Evolutionary conservation across 176 grass and related monocot genomes (phyloP).

Genomic region (Tillandsia fasciculata): DNA sequence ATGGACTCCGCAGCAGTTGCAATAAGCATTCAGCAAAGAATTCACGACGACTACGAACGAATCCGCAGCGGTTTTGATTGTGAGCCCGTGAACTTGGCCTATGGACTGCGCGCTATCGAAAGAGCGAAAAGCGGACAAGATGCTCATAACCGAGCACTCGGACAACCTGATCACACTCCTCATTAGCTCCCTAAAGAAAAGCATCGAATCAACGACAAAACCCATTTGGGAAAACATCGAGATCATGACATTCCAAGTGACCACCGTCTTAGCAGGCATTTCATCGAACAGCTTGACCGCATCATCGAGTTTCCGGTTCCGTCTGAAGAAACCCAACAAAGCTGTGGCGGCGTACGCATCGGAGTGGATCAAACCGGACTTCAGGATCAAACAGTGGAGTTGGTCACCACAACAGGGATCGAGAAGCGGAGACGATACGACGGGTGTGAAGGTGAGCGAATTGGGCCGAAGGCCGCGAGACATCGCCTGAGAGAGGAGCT

Average conservation of each 20-base stretch:
- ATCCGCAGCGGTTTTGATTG: slow-evolving; percentile 36
- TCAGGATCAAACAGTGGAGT: slow-evolving; percentile 53
- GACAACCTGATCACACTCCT: slow-evolving; percentile 26
- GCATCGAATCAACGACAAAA: slow-evolving; percentile 16
- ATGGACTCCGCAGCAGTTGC: slow-evolving; percentile 1
- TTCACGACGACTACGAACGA: slow-evolving; percentile 40
- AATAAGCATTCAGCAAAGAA: slow-evolving; percentile 44
- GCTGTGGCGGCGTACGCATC: slow-evolving; percentile 51
- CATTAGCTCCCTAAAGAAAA: slow-evolving; percentile 49
- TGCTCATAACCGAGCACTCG: slow-evolving; percentile 46
- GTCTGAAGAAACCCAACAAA: slow-evolving; percentile 34
- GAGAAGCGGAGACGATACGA: slow-evolving; percentile 36
- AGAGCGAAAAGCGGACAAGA: slow-evolving; percentile 39
- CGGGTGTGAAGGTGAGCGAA: slow-evolving; percentile 52
- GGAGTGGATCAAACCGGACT: slow-evolving; percentile 36
- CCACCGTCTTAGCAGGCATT: slow-evolving; percentile 48
- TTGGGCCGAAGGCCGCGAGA: slow-evolving; percentile 37
- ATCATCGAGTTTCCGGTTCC: slow-evolving; percentile 19
- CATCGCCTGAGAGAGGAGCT: slow-evolving; percentile 48
- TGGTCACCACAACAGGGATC: slow-evolving; percentile 23
- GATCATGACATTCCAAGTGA: slow-evolving; percentile 66
- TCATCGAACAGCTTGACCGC: slow-evolving; percentile 47
- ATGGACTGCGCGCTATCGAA: slow-evolving; percentile 10
- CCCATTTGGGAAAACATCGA: slow-evolving; percentile 32
- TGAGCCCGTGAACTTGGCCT: slow-evolving; percentile 40